Percentiles rank a stretch among this genome's conserved stretches.
Evolutionary conservation across 371 early-diverging fungal species (phyloP).

Genomic region (Lichtheimia hyalospora): DNA sequence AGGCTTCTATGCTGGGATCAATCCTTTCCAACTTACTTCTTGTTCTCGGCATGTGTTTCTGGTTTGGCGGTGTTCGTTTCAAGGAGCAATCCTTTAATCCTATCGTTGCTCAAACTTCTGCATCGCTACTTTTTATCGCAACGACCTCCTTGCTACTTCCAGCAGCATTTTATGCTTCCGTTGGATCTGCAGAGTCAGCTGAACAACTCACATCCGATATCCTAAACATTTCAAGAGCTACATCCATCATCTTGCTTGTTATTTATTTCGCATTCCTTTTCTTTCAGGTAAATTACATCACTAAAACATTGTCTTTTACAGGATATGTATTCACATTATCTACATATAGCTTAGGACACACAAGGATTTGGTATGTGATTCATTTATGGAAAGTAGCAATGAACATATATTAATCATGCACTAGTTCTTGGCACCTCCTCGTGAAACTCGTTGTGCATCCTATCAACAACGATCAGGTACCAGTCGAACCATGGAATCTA

Average conservation of each 20-base stretch:
- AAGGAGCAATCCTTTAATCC: constrained; percentile 73
- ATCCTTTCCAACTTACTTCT: constrained; percentile 85
- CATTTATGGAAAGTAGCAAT: too few relatives aligned
- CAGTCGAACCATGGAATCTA: neutral
- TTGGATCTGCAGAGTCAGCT: constrained; percentile 10
- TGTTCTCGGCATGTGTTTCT: constrained; percentile 77
- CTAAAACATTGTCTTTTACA: neutral
- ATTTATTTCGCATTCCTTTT: constrained; percentile 72
- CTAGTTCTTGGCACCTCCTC: constrained; percentile 22
- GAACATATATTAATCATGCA: neutral
- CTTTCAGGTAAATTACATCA: constrained; percentile 58
- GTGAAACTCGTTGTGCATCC: constrained; percentile 10
- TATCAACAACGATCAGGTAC: constrained; percentile 7
- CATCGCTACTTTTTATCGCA: constrained; percentile 73
- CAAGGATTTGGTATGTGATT: constrained; percentile 46
- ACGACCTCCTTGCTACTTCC: constrained; percentile 79
- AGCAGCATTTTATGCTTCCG: constrained; percentile 68
- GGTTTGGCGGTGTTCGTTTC: constrained; percentile 71
- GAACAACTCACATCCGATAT: constrained; percentile 41
- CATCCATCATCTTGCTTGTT: constrained; percentile 70
- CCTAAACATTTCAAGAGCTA: constrained; percentile 64
- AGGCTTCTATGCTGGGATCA: constrained; percentile 85
- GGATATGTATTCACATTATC: too few relatives aligned
- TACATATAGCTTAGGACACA: constrained; percentile 63
- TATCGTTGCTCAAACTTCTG: constrained; percentile 79